A percentile compares a stretch with the other conserved stretches of the same genome.
Evolutionary conservation across 75 land plant species (phyloP).

Genomic region (Cunninghamia lanceolata): DNA sequence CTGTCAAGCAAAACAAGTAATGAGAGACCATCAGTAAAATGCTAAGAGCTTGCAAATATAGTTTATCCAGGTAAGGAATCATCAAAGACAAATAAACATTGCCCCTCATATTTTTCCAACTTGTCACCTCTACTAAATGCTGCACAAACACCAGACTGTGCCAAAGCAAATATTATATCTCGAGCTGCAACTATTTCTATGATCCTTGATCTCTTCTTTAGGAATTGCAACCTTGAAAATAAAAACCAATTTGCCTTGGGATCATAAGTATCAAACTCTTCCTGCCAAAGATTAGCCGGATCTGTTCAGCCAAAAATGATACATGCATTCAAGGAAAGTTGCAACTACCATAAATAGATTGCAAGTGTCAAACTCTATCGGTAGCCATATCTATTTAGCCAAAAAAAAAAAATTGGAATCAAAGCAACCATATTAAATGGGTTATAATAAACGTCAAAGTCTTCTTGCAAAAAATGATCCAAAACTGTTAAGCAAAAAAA

Average conservation of each 20-base stretch:
- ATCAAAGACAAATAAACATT: not conserved
- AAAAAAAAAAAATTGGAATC: not conserved
- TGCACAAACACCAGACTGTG: constrained; percentile 97
- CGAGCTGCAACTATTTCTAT: constrained; percentile 95
- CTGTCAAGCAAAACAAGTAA: constrained; percentile 31
- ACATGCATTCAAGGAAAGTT: not conserved
- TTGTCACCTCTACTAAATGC: constrained; percentile 79
- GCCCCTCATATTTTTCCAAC: not conserved
- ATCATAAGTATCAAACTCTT: constrained; percentile 97
- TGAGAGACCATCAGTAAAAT: not conserved
- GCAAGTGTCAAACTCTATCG: not conserved
- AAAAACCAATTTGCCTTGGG: constrained; percentile 70
- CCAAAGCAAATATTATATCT: constrained; percentile 89
- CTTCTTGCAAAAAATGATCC: not conserved
- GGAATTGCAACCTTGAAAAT: constrained; percentile 61
- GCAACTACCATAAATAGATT: not conserved
- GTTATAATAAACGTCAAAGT: not conserved
- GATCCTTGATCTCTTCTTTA: constrained; percentile 78
- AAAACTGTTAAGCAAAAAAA: not conserved
- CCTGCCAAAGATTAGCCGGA: constrained; percentile 38
- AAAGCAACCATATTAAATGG: not conserved
- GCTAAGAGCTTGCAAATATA: not conserved
- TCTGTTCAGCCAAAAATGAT: not conserved
- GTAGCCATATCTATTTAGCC: not conserved
- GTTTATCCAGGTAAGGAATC: not conserved